Conservation (phyloP, 2,329 filamentous ascomycete species). For the Madurella fahalii region DNA sequence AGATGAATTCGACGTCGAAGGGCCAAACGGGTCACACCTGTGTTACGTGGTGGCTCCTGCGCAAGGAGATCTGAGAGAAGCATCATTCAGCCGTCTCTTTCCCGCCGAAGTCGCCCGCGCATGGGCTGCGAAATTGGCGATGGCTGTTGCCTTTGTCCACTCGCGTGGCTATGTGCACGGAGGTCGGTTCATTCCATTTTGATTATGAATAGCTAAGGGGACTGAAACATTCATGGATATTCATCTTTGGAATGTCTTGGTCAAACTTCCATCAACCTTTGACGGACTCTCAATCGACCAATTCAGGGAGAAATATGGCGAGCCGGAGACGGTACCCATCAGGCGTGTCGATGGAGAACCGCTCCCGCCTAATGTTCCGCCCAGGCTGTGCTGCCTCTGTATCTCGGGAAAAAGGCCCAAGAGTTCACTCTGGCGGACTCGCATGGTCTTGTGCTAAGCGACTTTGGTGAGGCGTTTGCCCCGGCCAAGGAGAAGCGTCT, state of each 20-base stretch:
- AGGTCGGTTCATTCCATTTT: not conserved
- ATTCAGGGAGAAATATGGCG: not conserved
- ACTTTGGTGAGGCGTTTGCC: not conserved
- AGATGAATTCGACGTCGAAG: not conserved
- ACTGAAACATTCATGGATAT: not conserved
- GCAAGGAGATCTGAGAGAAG: not conserved
- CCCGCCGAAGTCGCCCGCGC: not conserved
- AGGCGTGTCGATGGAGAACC: not conserved
- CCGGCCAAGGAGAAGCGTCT: not conserved
- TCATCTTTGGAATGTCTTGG: not conserved
- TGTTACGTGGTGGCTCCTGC: not conserved
- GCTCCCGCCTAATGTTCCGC: not conserved
- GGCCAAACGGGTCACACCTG: not conserved
- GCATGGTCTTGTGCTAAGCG: not conserved
- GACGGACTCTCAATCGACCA: not conserved
- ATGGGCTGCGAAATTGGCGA: not conserved
- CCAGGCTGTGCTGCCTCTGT: not conserved
- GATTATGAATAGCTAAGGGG: not conserved
- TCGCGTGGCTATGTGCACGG: not conserved
- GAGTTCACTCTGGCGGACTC: not conserved
- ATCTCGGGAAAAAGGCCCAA: not conserved
- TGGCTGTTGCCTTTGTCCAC: not conserved
- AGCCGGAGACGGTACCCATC: not conserved
- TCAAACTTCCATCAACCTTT: not conserved
- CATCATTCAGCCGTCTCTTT: not conserved